phyloP scores from a whole-genome alignment of 1,139 yeast species.

The Saccharomyces hybrid region DNA sequence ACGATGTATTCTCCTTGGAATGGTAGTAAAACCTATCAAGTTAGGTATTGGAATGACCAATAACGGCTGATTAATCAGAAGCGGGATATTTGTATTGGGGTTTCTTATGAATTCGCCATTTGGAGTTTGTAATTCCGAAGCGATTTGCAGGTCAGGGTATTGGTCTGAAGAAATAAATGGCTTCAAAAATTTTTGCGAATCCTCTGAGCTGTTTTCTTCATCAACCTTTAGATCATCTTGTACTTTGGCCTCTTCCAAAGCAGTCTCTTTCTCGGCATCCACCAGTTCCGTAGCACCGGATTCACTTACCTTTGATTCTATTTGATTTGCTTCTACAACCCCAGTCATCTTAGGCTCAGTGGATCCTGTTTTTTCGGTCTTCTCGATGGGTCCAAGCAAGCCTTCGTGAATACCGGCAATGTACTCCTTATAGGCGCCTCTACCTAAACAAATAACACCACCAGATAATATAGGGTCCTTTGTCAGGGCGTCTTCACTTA shows the following conservation, averaged over 20 bases:
- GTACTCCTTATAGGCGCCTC: constrained; percentile 95
- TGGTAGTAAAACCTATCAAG: constrained; percentile 66
- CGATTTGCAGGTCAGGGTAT: constrained; percentile 46
- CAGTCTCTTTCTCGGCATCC: constrained; percentile 10
- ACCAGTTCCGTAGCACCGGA: constrained; percentile 12
- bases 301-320: not conserved
- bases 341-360: constrained; percentile 6
- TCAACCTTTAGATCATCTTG: constrained; percentile 30
- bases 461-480: constrained; percentile 48
- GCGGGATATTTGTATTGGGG: constrained; percentile 42
- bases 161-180: constrained; percentile 57
- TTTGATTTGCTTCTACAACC: constrained; percentile 1
- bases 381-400: constrained; percentile 79
- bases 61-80: constrained; percentile 66
- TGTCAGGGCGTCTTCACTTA: constrained; percentile 42
- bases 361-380: constrained; percentile 37
- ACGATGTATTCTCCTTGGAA: constrained; percentile 69
- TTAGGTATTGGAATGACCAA: constrained; percentile 68
- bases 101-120: constrained; percentile 26
- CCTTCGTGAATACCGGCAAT: constrained; percentile 91
- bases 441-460: constrained; percentile 85
- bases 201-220: constrained; percentile 23
- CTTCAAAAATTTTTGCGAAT: constrained; percentile 41
- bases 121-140: constrained; percentile 46
- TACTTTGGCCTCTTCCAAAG: constrained; percentile 11